phyloP scores from a whole-genome alignment of 2,329 filamentous ascomycete species.

The Xylariaceae sp. region DNA sequence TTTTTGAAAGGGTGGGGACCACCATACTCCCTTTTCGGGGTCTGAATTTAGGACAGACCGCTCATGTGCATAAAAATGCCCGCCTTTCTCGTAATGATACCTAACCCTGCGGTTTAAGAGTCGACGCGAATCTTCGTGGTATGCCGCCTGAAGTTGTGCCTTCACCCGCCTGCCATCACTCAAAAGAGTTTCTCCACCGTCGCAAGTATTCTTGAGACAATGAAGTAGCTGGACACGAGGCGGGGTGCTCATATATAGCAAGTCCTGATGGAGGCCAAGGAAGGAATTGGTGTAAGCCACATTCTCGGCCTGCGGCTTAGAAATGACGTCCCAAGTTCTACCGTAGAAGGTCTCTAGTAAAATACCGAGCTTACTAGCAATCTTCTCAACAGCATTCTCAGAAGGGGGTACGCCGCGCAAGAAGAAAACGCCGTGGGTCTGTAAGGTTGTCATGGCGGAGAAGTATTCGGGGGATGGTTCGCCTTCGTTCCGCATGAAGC shows the following conservation, averaged over 20 bases:
- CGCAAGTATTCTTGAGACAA: slow-evolving; percentile 78
- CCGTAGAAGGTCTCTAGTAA: slow-evolving; percentile 91
- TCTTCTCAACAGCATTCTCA: slow-evolving; percentile 64
- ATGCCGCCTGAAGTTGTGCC: slow-evolving; percentile 45
- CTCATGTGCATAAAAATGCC: slow-evolving; percentile 62
- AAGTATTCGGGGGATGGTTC: slow-evolving; percentile 65
- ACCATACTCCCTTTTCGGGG: slow-evolving; percentile 51
- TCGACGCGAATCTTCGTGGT: slow-evolving; percentile 34
- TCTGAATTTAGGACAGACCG: slow-evolving; percentile 56
- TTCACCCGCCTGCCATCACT: slow-evolving; percentile 69
- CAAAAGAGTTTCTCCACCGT: slow-evolving; percentile 86
- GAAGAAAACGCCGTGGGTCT: slow-evolving; percentile 73
- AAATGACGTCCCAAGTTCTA: slow-evolving; percentile 84
- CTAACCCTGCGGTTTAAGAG: slow-evolving; percentile 52
- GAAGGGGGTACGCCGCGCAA: slow-evolving; percentile 72
- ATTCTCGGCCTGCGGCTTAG: slow-evolving; percentile 82
- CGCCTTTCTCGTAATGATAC: slow-evolving; percentile 64
- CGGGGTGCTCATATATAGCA: slow-evolving; percentile 80
- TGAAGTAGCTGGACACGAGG: slow-evolving; percentile 87
- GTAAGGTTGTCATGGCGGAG: slow-evolving; percentile 63
- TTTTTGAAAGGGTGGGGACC: slow-evolving; percentile 64
- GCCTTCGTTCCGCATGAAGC: slow-evolving; percentile 66
- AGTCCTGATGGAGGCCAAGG: slow-evolving; percentile 89
- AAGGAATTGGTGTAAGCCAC: slow-evolving; percentile 85
- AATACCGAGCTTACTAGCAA: slow-evolving; percentile 74